Conservation (phyloP, 164 flowering plant genomes). For the Vitis rupestris region DNA sequence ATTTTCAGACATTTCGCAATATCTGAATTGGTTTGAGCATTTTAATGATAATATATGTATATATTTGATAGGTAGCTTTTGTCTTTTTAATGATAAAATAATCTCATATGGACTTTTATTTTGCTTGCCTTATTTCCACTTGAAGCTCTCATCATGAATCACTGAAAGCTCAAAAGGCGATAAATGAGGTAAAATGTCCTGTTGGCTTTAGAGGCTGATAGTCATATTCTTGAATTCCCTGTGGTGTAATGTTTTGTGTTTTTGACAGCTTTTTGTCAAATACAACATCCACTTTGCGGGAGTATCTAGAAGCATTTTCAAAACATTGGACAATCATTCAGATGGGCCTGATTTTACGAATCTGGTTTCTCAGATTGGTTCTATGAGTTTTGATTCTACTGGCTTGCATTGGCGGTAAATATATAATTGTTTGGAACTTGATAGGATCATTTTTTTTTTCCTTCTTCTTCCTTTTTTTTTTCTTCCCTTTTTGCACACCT, state of each 20-base stretch:
- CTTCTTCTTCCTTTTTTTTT: too few relatives aligned
- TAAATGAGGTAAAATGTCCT: slow-evolving; percentile 68
- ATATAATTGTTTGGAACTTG: slow-evolving; percentile 1
- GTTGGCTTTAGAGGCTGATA: neutral
- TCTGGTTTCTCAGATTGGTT: slow-evolving; percentile 79
- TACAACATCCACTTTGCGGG: slow-evolving; percentile 93
- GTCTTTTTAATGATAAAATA: neutral
- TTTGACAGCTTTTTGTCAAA: slow-evolving; percentile 81
- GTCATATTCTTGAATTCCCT: neutral
- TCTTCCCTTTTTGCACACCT: too few relatives aligned
- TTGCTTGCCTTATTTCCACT: slow-evolving; percentile 13
- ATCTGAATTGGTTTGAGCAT: neutral
- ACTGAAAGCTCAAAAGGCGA: slow-evolving; percentile 90
- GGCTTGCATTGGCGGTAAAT: slow-evolving; percentile 94
- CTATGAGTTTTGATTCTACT: slow-evolving; percentile 75
- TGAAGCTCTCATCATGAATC: slow-evolving; percentile 95
- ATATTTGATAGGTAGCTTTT: neutral
- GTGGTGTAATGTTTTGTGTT: slow-evolving; percentile 3
- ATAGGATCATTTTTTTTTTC: too few relatives aligned
- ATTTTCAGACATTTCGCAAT: neutral
- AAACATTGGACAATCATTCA: slow-evolving; percentile 33
- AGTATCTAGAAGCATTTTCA: slow-evolving; percentile 67
- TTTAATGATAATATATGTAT: neutral
- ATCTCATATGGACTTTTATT: slow-evolving; percentile 1
- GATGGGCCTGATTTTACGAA: slow-evolving; percentile 57